Percentiles rank a stretch among this genome's conserved stretches.
Conservation (phyloP, 2,329 filamentous ascomycete species). For the Aureobasidium lini region DNA sequence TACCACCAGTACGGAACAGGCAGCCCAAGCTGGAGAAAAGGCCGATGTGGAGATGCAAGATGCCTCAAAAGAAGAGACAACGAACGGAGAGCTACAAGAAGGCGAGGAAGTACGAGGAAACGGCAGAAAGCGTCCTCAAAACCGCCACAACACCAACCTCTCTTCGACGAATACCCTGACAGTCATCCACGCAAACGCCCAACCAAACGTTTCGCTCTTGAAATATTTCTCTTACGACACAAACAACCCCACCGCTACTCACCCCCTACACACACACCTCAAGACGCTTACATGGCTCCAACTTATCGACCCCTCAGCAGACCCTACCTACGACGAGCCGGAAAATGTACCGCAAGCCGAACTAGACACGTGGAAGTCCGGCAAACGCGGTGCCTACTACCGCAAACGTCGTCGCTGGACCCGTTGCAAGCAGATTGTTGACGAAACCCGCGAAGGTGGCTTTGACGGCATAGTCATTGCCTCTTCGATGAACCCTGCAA, state of each 20-base stretch:
- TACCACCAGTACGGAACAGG: conserved; percentile 3
- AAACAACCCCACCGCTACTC: conserved; percentile 53
- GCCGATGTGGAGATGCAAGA: conserved; percentile 5
- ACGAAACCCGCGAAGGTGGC: conserved; percentile 64
- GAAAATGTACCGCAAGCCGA: conserved; percentile 51
- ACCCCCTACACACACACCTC: conserved; percentile 76
- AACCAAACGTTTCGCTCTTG: conserved; percentile 79
- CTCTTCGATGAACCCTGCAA: conserved; percentile 71
- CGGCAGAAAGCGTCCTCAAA: not conserved
- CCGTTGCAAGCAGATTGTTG: conserved; percentile 62
- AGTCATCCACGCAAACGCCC: conserved; percentile 70
- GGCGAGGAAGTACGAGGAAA: not conserved
- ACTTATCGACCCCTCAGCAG: conserved; percentile 67
- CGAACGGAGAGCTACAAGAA: not conserved
- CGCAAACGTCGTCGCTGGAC: conserved; percentile 83
- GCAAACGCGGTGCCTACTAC: conserved; percentile 76
- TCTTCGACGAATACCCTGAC: conserved; percentile 65
- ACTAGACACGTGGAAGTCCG: conserved; percentile 67
- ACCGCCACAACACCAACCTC: conserved; percentile 10
- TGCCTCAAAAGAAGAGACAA: not conserved
- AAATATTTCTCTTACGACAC: conserved; percentile 86
- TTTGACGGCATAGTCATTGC: conserved; percentile 82
- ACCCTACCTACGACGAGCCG: conserved; percentile 67
- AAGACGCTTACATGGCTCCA: conserved; percentile 88
- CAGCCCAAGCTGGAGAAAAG: not conserved